Evolutionary conservation across 148 eudicot species (phyloP), one percentile per base, ranked within the genome.

Genomic region (Polygonum aviculare): DNA sequence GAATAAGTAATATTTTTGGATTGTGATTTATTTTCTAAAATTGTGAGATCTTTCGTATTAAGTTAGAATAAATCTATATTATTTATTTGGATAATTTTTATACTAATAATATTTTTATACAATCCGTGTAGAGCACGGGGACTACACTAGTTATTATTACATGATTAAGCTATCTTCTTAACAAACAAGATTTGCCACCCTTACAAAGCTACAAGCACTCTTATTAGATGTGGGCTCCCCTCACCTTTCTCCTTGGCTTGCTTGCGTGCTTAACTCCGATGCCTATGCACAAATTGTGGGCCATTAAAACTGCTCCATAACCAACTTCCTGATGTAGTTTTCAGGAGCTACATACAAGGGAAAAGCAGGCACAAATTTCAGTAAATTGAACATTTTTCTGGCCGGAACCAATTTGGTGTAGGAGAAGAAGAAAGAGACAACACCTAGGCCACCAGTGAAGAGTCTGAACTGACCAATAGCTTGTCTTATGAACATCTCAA

Each of bases 401-500:
- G n/a, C 16, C 2, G 5, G 55, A 18, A 14, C 3, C 2, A 50
- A 5, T 50, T 50, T 50, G n/a, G 16, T 14, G 6, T 51, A 51
- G 15, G n/a, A 51, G 55, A 51, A 54, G 33, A 6, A 22, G 33
- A 22, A 22, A 57, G 65, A 57, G 33, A 33, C 35, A 22, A 57
- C 31, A 86, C 88, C 88, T 86, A 83, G 78, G 69, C 88, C 88
- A 65, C 40, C 76, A 31, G 89, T 86, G 85, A 86, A 86, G 77
- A 82, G 57, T 44, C 82, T 82, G 75, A 84, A 86, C 65, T 86
- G 89, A 16, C 81, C 85, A 82, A 84, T 74, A 3, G 85, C 89
- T 75, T 86, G 89, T 72, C 89, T 80, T 63, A 84, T 52, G 69
- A 86, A 86, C 89, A 86, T 86, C 82, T 84, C 89, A 8, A 82